Evolutionary conservation across 495 filamentous ascomycete genomes (phyloP).

Genomic region (Penicillium alfredii): DNA sequence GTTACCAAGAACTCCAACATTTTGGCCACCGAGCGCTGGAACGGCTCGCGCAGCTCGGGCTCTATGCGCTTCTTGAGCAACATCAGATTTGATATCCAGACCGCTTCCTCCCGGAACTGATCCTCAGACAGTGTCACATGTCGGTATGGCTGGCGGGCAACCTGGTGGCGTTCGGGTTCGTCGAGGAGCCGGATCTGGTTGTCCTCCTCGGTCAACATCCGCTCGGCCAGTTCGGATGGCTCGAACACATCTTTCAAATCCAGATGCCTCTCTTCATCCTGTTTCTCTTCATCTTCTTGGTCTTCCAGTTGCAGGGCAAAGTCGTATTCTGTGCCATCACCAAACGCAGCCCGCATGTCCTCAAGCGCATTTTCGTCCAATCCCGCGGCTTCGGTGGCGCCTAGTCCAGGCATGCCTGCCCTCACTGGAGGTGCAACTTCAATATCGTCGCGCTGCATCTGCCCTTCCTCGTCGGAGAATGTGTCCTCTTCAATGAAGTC

Average conservation of each 20-base stretch:
- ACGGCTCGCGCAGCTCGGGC: conserved; percentile 66
- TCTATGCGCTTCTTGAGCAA: conserved; percentile 74
- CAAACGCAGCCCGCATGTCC: conserved; percentile 93
- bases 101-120: conserved; percentile 78
- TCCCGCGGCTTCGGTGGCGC: conserved; percentile 61
- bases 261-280: conserved; percentile 65
- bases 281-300: conserved; percentile 58
- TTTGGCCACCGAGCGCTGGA: conserved; percentile 80
- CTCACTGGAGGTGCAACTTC: conserved; percentile 73
- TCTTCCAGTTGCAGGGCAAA: conserved; percentile 87
- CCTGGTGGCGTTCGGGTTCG: conserved; percentile 89
- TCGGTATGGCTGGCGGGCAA: conserved; percentile 81
- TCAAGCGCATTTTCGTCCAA: conserved; percentile 87
- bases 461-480: conserved; percentile 77
- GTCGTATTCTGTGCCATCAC: conserved; percentile 88
- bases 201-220: conserved; percentile 91
- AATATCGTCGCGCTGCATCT: conserved; percentile 73
- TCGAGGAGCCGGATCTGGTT: conserved; percentile 80
- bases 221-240: conserved; percentile 86
- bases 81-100: conserved; percentile 85
- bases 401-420: conserved; percentile 51
- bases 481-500: conserved; percentile 98
- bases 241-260: conserved; percentile 97
- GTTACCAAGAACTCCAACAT: conserved; percentile 92
- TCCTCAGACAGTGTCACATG: conserved; percentile 69